phyloP scores from a whole-genome alignment of 306 rosid genomes.

The Prunus campanulata region DNA sequence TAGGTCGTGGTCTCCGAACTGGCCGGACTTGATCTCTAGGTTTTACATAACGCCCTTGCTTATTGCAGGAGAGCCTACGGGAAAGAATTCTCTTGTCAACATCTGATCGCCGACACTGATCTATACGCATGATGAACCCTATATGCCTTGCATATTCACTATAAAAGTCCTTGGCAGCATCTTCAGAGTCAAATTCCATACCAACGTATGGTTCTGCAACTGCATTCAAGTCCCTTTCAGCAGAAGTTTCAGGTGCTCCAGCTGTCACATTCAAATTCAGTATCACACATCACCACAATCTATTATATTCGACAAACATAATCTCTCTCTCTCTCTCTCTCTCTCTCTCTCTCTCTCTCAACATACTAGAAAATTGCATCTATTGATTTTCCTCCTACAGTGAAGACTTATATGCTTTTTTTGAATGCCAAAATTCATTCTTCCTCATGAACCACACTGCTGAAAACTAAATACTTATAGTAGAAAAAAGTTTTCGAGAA shows the following conservation, averaged over 20 bases:
- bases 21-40: slow-evolving; percentile 15
- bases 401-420: not conserved
- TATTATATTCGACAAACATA: not conserved
- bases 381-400: not conserved
- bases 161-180: slow-evolving; percentile 6
- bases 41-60: slow-evolving; percentile 5
- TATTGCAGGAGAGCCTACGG: not conserved
- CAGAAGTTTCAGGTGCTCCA: not conserved
- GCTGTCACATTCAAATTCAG: slow-evolving; percentile 1
- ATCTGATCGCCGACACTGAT: not conserved
- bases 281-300: not conserved
- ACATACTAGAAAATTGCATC: not conserved
- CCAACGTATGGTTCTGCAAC: not conserved
- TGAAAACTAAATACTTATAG: not conserved
- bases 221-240: not conserved
- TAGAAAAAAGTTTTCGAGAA: not conserved
- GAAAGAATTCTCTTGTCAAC: slow-evolving; percentile 14
- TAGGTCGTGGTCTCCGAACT: slow-evolving; percentile 27
- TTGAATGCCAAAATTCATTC: not conserved
- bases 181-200: slow-evolving; percentile 15
- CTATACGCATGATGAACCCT: slow-evolving; percentile 1
- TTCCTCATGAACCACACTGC: not conserved
- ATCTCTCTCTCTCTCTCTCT: not conserved
- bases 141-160: not conserved
- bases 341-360: not conserved